phyloP scores from a whole-genome alignment of 2,329 filamentous ascomycete genomes.

The Pezicula radicicola region DNA sequence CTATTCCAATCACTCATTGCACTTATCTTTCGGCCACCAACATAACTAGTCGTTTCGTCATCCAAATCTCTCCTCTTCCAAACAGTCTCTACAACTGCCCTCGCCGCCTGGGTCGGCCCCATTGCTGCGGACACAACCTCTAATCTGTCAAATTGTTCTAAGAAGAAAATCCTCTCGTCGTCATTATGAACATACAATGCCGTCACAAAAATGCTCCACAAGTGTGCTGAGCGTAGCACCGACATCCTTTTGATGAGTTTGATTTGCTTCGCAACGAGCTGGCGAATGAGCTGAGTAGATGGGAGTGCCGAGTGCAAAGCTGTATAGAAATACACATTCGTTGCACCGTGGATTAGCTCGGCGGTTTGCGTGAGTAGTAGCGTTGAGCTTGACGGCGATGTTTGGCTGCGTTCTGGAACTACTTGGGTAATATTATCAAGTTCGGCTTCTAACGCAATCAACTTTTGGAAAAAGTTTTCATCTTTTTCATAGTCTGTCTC shows the following conservation, averaged over 20 bases:
- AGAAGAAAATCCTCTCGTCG: conserved; percentile 12
- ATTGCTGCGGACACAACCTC: conserved; percentile 7
- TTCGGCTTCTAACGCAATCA: conserved; percentile 2
- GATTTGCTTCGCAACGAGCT: conserved; percentile 8
- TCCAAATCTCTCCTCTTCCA: conserved; percentile 14
- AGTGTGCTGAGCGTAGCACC: conserved; percentile 6
- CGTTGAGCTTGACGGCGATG: not conserved
- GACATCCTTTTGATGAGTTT: conserved; percentile 3
- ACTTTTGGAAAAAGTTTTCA: not conserved
- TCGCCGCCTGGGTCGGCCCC: conserved; percentile 6
- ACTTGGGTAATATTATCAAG: conserved; percentile 9
- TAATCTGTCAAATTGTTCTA: conserved; percentile 11
- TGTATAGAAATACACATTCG: conserved; percentile 13
- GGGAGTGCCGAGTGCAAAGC: conserved; percentile 8
- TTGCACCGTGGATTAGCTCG: conserved; percentile 6
- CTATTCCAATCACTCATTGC: conserved; percentile 9
- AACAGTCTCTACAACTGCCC: conserved; percentile 8
- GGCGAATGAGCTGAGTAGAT: conserved; percentile 4
- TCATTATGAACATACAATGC: conserved; percentile 9
- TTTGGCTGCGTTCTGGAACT: not conserved
- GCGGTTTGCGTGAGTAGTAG: conserved; percentile 7
- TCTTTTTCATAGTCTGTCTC: not conserved
- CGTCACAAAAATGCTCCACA: conserved; percentile 15
- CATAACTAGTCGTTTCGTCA: not conserved
- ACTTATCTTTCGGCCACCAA: not conserved